Evolutionary conservation across 768 basidiomycete species (phyloP).

Genomic region (Dacryopinax spathularia): DNA sequence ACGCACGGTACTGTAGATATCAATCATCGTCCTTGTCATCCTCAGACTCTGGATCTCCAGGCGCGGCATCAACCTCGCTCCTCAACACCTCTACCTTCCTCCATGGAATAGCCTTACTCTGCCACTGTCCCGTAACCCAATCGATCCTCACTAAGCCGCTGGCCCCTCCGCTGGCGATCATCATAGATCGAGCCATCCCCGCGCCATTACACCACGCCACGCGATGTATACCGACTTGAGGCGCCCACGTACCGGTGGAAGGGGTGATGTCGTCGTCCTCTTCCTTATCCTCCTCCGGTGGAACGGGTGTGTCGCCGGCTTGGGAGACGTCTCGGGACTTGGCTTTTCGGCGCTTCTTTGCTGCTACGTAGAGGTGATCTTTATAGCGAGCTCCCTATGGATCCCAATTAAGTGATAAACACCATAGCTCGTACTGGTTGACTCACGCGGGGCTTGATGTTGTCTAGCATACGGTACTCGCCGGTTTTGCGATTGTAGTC

Average conservation of each 20-base stretch:
- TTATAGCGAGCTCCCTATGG: not conserved
- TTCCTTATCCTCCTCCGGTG: constrained; percentile 21
- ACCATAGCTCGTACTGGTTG: not conserved
- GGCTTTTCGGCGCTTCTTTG: not conserved
- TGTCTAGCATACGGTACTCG: constrained; percentile 79
- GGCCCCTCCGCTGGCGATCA: constrained; percentile 68
- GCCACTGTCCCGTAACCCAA: constrained; percentile 60
- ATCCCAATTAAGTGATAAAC: not conserved
- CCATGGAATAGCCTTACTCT: constrained; percentile 52
- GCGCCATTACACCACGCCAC: constrained; percentile 70
- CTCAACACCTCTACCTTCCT: constrained; percentile 46
- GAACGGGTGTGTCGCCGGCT: constrained; percentile 1
- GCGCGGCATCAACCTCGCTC: constrained; percentile 29
- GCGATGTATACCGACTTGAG: constrained; percentile 60
- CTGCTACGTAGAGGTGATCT: not conserved
- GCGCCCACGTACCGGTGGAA: constrained; percentile 61
- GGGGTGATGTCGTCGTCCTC: constrained; percentile 17
- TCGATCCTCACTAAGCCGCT: constrained; percentile 81
- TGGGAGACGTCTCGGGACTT: constrained; percentile 28
- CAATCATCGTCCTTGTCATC: constrained; percentile 26
- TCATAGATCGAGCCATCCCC: constrained; percentile 42
- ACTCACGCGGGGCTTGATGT: constrained; percentile 54
- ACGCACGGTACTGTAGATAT: no score
- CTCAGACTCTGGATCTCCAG: constrained; percentile 17
- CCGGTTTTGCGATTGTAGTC: constrained; percentile 68